Base-by-base conservation (phyloP, 192 early-diverging fungal genomes). In the Coemansia sp. region DNA sequence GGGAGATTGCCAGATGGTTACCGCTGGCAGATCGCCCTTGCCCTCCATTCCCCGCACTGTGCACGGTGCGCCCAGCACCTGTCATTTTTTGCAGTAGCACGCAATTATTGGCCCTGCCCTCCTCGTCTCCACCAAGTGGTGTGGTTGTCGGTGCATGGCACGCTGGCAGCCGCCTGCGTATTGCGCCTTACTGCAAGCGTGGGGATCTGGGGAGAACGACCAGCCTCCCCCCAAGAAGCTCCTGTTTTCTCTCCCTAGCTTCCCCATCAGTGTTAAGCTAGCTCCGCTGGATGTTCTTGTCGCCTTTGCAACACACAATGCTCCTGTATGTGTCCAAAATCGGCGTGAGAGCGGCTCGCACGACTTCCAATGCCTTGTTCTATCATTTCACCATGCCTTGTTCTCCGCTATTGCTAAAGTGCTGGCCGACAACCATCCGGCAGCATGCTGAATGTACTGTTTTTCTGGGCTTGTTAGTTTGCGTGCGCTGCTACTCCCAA, bases 181-280 rank as follows among this genome's bases (percentile, higher is more conserved):
- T 70, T 74, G 64, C 61, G 61, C 66, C 59, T 70, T 72, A 64
- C 65, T 59, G 63, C 46, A 45, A 58, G 48, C 50, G 59, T 36
- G 59, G 34, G 59, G 42, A 34, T 17, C 46, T 19, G 27, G 53
- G 29, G 53, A 67, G 8, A 41, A 29, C 63, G 19, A 5, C 38
- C 70, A 78, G 34, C 48, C 69, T 72, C 62, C 32, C 32, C 36
- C n/a, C 32, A 23, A 63, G 31, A 45, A 36, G 44, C 34, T 64
- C 63, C 39, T 57, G 62, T 23, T 70, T 46, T 51, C 21, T 41
- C 63, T 61, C 45, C 32, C 63, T n/a, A 41, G 29, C 27, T 14
- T 12, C 37, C n/a, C 60, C 60, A 34, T 62, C 60, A 27, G 14
- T 34, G 46, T 3, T 15, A 58, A 17, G 15, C 32, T 58, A 15